These are phyloP conservation scores for Podaxis sp. DNA, from an alignment of 768 basidiomycete species.

Conservation along the genomic window DNA sequence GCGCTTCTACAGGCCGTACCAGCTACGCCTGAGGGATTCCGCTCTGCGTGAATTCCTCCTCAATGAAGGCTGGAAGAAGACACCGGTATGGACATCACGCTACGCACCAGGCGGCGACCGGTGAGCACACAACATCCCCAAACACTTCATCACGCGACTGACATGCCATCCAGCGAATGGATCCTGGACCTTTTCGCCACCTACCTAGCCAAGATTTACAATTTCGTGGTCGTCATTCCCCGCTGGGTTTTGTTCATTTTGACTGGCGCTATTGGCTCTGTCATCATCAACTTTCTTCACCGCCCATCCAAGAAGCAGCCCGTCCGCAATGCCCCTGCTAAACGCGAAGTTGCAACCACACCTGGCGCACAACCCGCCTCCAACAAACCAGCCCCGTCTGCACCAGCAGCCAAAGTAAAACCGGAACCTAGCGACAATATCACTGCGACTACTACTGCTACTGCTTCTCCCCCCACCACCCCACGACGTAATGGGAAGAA, in stretches of 20 bases:
- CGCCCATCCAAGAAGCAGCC: slow-evolving; percentile 21
- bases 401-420: not conserved
- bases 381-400: not conserved
- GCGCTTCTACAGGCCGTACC: slow-evolving; percentile 74
- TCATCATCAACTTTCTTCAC: slow-evolving; percentile 68
- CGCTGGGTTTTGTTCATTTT: slow-evolving; percentile 67
- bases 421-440: slow-evolving; percentile 1
- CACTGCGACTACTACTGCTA: not conserved
- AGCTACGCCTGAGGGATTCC: slow-evolving; percentile 58
- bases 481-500: slow-evolving; percentile 7
- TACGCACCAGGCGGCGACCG: slow-evolving; percentile 78
- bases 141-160: not conserved
- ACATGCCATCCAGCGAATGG: slow-evolving; percentile 51
- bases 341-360: not conserved
- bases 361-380: not conserved
- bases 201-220: slow-evolving; percentile 49
- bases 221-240: slow-evolving; percentile 53
- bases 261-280: slow-evolving; percentile 65
- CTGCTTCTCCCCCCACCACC: not conserved
- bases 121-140: slow-evolving; percentile 32
- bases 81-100: slow-evolving; percentile 64
- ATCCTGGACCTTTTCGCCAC: slow-evolving; percentile 60
- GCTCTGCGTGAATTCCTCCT: slow-evolving; percentile 65
- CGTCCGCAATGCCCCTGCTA: not conserved
- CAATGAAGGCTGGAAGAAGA: slow-evolving; percentile 58